Percentiles rank a stretch among this genome's conserved stretches.
Conservation (phyloP, 2,329 filamentous ascomycete species). For the Fusarium multiceps region DNA sequence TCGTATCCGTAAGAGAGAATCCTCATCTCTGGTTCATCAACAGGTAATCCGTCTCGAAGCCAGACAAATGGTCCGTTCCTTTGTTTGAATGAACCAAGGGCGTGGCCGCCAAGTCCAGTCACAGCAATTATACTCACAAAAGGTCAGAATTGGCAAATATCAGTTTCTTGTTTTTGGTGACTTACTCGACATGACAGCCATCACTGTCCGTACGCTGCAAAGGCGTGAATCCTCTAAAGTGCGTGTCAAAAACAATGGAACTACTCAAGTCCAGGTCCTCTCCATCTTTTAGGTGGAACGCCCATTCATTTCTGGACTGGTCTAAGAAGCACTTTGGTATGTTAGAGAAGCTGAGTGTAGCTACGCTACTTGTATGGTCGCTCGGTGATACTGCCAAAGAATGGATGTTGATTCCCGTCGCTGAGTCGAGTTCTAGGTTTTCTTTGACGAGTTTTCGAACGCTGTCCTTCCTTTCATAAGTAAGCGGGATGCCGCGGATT, state of each 20-base stretch:
- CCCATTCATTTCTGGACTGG: not conserved
- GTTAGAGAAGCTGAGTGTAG: not conserved
- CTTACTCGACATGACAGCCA: not conserved
- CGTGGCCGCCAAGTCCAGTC: not conserved
- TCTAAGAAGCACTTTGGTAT: not conserved
- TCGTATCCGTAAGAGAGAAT: slow-evolving; percentile 1
- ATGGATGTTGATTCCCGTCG: not conserved
- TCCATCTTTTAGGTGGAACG: not conserved
- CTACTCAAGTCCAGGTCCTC: not conserved
- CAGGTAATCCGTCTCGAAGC: not conserved
- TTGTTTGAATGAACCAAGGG: not conserved
- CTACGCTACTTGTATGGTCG: not conserved
- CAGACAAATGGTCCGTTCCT: not conserved
- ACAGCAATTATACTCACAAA: not conserved
- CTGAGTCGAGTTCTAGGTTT: not conserved
- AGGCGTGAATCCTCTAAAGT: not conserved
- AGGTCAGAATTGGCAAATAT: too few relatives aligned
- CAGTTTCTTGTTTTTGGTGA: too few relatives aligned
- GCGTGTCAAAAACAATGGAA: not conserved
- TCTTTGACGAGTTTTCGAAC: not conserved
- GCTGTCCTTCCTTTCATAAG: too few relatives aligned
- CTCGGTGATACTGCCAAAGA: not conserved
- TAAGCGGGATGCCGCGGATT: too few relatives aligned
- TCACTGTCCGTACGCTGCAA: not conserved
- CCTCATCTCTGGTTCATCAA: not conserved